phyloP scores from a whole-genome alignment of 2,329 filamentous ascomycete species.

The Westerdykella ornata region DNA sequence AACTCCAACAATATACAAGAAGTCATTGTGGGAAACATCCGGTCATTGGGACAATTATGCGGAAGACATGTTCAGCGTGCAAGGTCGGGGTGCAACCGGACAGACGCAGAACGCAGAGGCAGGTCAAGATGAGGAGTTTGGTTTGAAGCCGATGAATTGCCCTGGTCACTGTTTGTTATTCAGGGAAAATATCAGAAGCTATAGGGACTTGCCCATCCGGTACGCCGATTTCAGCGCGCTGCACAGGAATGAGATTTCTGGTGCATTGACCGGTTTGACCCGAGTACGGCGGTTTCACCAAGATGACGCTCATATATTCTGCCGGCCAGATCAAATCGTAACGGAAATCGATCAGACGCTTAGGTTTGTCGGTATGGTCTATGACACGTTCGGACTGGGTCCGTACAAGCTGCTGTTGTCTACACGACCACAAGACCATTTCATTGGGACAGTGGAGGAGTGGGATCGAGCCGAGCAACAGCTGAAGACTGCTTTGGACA shows the following conservation, averaged over 20 bases:
- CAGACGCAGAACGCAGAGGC: slow-evolving; percentile 40
- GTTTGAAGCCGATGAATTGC: slow-evolving; percentile 90
- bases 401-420: slow-evolving; percentile 71
- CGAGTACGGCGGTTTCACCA: slow-evolving; percentile 83
- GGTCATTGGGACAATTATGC: slow-evolving; percentile 87
- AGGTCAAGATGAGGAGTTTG: slow-evolving; percentile 65
- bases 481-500: slow-evolving; percentile 56
- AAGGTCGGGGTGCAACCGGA: slow-evolving; percentile 45
- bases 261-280: slow-evolving; percentile 72
- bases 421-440: slow-evolving; percentile 68
- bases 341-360: slow-evolving; percentile 67
- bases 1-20: slow-evolving; percentile 86
- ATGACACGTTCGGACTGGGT: slow-evolving; percentile 62
- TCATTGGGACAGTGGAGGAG: slow-evolving; percentile 66
- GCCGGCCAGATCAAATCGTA: slow-evolving; percentile 67
- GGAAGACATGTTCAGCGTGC: slow-evolving; percentile 86
- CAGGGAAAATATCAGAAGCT: slow-evolving; percentile 63
- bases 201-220: slow-evolving; percentile 73
- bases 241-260: slow-evolving; percentile 81
- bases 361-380: slow-evolving; percentile 66
- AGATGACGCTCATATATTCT: slow-evolving; percentile 88
- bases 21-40: slow-evolving; percentile 75
- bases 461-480: slow-evolving; percentile 64
- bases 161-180: slow-evolving; percentile 84
- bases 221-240: slow-evolving; percentile 83